Evolutionary conservation across 2,329 filamentous ascomycete species (phyloP).

Genomic region (Alternaria sp.): DNA sequence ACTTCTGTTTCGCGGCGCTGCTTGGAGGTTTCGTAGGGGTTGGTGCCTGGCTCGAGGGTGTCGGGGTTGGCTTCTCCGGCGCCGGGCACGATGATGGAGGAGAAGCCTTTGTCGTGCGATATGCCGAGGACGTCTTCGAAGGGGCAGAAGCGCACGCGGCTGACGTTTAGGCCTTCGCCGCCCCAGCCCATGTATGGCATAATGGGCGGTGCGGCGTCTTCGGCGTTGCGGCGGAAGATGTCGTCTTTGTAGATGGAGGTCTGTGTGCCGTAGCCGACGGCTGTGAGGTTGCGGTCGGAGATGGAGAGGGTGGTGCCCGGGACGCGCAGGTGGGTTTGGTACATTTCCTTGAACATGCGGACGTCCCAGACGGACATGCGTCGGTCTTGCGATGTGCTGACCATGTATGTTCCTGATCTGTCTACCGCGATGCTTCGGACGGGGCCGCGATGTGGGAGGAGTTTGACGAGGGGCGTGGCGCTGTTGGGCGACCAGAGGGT

Average conservation of each 20-base stretch:
- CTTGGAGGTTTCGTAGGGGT: slow-evolving; percentile 92
- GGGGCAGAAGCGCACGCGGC: slow-evolving; percentile 88
- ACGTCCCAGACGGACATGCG: slow-evolving; percentile 98
- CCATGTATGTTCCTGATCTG: slow-evolving; percentile 92
- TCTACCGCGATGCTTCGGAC: slow-evolving; percentile 86
- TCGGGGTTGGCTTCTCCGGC: slow-evolving; percentile 98
- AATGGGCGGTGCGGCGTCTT: slow-evolving; percentile 73
- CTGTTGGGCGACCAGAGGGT: slow-evolving; percentile 96
- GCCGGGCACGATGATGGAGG: slow-evolving; percentile 86
- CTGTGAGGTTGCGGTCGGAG: slow-evolving; percentile 85
- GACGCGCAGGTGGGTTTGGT: slow-evolving; percentile 77
- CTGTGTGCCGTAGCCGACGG: slow-evolving; percentile 89
- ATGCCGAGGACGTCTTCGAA: slow-evolving; percentile 93
- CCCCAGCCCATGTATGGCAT: slow-evolving; percentile 94
- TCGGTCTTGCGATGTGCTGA: slow-evolving; percentile 85
- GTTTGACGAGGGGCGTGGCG: slow-evolving; percentile 83
- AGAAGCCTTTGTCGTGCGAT: slow-evolving; percentile 84
- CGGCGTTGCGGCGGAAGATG: slow-evolving; percentile 76
- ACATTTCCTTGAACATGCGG: slow-evolving; percentile 89
- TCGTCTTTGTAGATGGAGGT: slow-evolving; percentile 85
- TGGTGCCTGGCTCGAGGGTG: slow-evolving; percentile 75
- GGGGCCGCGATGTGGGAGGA: slow-evolving; percentile 87
- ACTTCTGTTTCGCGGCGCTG: slow-evolving; percentile 94
- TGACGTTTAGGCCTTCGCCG: slow-evolving; percentile 79
- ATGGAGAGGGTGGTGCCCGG: slow-evolving; percentile 86